Evolutionary conservation across 2,329 filamentous ascomycete genomes (phyloP).

Genomic region (Ophiostoma sp.): DNA sequence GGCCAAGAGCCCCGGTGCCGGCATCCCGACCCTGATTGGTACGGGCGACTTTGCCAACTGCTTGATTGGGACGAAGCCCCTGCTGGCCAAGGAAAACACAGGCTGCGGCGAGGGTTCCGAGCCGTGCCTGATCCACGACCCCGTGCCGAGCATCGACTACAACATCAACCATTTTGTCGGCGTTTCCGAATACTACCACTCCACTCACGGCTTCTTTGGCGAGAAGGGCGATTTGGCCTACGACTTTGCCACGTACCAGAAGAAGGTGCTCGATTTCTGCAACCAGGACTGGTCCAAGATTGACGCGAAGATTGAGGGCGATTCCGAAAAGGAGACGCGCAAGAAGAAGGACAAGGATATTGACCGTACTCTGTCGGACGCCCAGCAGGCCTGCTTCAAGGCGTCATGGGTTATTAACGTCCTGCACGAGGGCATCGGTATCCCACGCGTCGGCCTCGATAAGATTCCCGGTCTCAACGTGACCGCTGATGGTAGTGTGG

Average conservation of each 20-base stretch:
- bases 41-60: constrained; percentile 89
- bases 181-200: constrained; percentile 98
- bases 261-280: constrained; percentile 82
- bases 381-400: constrained; percentile 92
- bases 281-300: constrained; percentile 79
- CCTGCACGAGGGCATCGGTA: constrained; percentile 90
- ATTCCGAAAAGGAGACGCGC: constrained; percentile 61
- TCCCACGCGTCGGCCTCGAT: constrained; percentile 82
- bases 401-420: constrained; percentile 97
- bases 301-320: constrained; percentile 54
- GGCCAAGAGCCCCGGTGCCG: constrained; percentile 15
- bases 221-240: constrained; percentile 79
- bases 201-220: constrained; percentile 89
- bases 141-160: constrained; percentile 95
- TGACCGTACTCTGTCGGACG: constrained; percentile 76
- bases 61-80: constrained; percentile 74
- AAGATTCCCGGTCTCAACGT: constrained; percentile 63
- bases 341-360: constrained; percentile 48
- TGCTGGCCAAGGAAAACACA: constrained; percentile 79
- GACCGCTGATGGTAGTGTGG: constrained; percentile 64
- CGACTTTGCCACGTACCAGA: constrained; percentile 86
- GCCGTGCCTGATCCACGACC: constrained; percentile 87
- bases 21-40: constrained; percentile 65
- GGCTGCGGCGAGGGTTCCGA: constrained; percentile 67
- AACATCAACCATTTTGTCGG: constrained; percentile 97